phyloP scores from a whole-genome alignment of 225 moss, liverwort and hornwort species.

The Climacium dendroides region DNA sequence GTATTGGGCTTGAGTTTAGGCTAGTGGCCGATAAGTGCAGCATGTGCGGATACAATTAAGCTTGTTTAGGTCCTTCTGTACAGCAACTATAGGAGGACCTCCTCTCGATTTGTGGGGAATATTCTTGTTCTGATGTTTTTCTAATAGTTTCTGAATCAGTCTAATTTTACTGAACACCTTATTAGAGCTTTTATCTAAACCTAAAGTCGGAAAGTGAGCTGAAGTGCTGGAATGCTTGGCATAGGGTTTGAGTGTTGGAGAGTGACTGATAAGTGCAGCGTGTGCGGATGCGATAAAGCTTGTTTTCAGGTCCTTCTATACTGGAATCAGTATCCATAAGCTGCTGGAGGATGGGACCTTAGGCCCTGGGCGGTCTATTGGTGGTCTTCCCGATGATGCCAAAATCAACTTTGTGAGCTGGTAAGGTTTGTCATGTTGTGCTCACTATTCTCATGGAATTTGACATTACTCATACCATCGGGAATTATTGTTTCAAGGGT shows the following conservation, averaged over 20 bases:
- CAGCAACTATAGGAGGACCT: conserved; percentile 23
- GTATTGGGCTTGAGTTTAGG: neutral
- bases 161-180: neutral
- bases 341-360: conserved; percentile 59
- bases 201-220: neutral
- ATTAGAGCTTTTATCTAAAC: neutral
- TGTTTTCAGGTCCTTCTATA: conserved; percentile 94
- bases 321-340: conserved; percentile 72
- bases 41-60: conserved; percentile 34
- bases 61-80: conserved; percentile 65
- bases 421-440: conserved; percentile 15
- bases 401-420: conserved; percentile 94
- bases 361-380: conserved; percentile 43
- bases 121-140: neutral
- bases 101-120: neutral
- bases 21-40: conserved; percentile 5
- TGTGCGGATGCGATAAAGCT: conserved; percentile 60
- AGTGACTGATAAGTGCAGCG: conserved; percentile 24
- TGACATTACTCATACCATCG: neutral
- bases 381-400: conserved; percentile 62
- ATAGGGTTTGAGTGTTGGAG: neutral
- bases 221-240: neutral
- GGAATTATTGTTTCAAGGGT: neutral
- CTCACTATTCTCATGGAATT: neutral
- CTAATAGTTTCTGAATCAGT: neutral